These are phyloP conservation scores for Tolypocladium cylindrosporum DNA, from an alignment of 2,329 filamentous ascomycete species.

Conservation along the genomic window DNA sequence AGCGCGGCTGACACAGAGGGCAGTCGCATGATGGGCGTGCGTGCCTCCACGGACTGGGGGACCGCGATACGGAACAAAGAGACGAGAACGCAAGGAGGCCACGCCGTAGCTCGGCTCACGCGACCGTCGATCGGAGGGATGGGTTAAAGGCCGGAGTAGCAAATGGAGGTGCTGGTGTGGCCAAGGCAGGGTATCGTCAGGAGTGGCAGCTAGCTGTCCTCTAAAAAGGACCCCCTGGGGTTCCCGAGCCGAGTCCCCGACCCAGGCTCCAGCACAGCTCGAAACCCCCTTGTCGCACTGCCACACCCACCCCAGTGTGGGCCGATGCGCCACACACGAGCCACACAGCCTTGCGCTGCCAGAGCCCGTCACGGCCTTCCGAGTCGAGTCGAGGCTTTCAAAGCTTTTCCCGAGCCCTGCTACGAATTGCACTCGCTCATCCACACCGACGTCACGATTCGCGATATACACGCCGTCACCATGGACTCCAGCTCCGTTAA, in stretches of 20 bases:
- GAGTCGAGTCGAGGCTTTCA: neutral
- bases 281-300: conserved; percentile 1
- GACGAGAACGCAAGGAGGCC: neutral
- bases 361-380: neutral
- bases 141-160: neutral
- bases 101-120: neutral
- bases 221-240: conserved; percentile 2
- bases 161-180: neutral
- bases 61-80: neutral
- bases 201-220: conserved; percentile 10
- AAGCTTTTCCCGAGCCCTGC: neutral
- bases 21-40: conserved; percentile 32
- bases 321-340: conserved; percentile 2
- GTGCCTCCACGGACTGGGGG: neutral
- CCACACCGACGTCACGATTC: conserved; percentile 10
- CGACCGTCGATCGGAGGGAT: neutral
- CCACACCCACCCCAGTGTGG: conserved; percentile 9
- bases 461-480: conserved; percentile 13
- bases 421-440: neutral
- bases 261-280: neutral
- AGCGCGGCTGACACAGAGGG: conserved; percentile 36
- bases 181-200: neutral
- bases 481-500: conserved; percentile 53
- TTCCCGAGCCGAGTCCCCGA: neutral
- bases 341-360: conserved; percentile 18